A percentile compares a stretch with the other conserved stretches of the same genome.
Conservation (phyloP, 192 early-diverging fungal genomes). For the Backusella mclennaniae region DNA sequence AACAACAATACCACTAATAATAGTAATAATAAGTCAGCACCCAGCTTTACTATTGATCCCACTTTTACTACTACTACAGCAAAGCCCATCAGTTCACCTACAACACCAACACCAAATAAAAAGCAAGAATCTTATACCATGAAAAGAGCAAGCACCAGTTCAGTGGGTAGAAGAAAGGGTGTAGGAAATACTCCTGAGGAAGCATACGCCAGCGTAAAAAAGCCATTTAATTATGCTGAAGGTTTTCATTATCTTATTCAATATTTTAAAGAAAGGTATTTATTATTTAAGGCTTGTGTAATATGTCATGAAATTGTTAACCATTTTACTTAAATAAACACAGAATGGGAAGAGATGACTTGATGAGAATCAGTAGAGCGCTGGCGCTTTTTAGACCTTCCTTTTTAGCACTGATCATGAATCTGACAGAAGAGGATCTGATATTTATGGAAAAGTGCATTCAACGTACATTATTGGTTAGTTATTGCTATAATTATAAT, state of each 20-base stretch:
- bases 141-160: constrained; percentile 8
- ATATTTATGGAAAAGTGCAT: constrained; percentile 97
- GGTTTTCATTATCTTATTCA: constrained; percentile 92
- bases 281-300: neutral
- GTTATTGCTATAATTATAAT: neutral
- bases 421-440: constrained; percentile 90
- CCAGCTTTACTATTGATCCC: neutral
- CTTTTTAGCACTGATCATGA: constrained; percentile 92
- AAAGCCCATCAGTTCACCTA: neutral
- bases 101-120: neutral
- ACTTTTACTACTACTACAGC: neutral
- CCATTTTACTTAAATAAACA: neutral
- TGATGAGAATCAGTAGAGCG: constrained; percentile 86
- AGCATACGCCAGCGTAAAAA: constrained; percentile 77
- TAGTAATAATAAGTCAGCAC: neutral
- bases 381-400: constrained; percentile 91
- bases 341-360: constrained; percentile 86
- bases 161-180: constrained; percentile 15
- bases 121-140: constrained; percentile 4
- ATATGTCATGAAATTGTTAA: too few relatives aligned
- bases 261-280: constrained; percentile 71
- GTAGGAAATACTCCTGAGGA: constrained; percentile 51
- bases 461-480: constrained; percentile 83
- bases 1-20: neutral
- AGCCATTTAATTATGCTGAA: constrained; percentile 89